Conservation (phyloP, 192 early-diverging fungal species). For the Entophlyctis helioformis region DNA sequence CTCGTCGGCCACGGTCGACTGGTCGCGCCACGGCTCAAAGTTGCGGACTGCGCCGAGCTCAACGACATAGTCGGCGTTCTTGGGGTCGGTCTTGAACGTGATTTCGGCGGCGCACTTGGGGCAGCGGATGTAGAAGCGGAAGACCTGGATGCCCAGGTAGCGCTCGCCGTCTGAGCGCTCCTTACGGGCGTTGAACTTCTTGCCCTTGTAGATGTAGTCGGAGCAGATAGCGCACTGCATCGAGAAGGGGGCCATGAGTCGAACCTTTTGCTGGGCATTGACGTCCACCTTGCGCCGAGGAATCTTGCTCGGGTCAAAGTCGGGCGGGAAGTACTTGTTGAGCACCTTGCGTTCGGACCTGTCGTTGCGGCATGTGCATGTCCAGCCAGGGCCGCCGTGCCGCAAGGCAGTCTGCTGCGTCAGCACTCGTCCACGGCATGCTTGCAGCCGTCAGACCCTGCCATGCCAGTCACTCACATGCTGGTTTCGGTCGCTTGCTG, state of each 20-base stretch:
- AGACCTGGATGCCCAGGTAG: conserved; percentile 42
- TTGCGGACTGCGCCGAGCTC: conserved; percentile 88
- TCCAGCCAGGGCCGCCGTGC: too few species aligned
- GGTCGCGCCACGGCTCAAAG: conserved; percentile 89
- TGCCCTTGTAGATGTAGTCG: conserved; percentile 94
- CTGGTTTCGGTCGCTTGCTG: too few species aligned
- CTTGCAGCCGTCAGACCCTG: too few species aligned
- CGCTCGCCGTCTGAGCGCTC: conserved; percentile 48
- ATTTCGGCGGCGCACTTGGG: conserved; percentile 94
- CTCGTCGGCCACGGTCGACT: conserved; percentile 43
- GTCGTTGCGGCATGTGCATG: too few species aligned
- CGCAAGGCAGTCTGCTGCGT: too few species aligned
- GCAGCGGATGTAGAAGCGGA: conserved; percentile 67
- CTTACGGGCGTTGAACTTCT: conserved; percentile 97
- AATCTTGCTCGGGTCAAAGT: conserved; percentile 94
- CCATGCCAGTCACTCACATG: too few species aligned
- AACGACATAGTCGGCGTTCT: conserved; percentile 87
- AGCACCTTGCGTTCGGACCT: conserved; percentile 92
- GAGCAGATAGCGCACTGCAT: conserved; percentile 96
- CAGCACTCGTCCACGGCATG: too few species aligned
- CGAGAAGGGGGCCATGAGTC: conserved; percentile 96
- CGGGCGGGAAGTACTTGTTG: conserved; percentile 93
- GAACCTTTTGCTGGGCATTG: conserved; percentile 86
- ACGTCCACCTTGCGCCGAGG: conserved; percentile 69
- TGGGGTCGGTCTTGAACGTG: conserved; percentile 95